A percentile compares a stretch with the other conserved stretches of the same genome.
Conservation (phyloP, 2,329 filamentous ascomycete genomes). For the Penicillium sp. region DNA sequence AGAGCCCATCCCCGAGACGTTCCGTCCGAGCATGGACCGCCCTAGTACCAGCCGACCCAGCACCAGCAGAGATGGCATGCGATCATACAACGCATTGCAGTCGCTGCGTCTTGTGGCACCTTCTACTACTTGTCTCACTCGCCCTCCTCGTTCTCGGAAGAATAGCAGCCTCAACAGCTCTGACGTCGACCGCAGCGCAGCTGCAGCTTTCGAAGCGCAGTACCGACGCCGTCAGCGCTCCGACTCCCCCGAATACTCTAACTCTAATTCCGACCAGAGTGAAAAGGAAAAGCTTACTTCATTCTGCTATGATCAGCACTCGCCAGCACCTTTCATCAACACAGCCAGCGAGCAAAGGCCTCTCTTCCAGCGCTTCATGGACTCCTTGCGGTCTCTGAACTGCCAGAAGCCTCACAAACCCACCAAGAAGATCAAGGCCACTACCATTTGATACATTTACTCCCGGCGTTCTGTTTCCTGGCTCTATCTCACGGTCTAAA, state of each 20-base stretch:
- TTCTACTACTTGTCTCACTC: slow-evolving; percentile 36
- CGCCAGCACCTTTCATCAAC: slow-evolving; percentile 24
- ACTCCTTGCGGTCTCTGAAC: slow-evolving; percentile 24
- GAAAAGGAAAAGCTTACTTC: slow-evolving; percentile 33
- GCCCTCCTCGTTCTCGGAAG: slow-evolving; percentile 25
- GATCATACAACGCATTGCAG: slow-evolving; percentile 24
- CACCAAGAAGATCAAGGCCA: slow-evolving; percentile 17
- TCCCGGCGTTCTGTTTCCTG: slow-evolving; percentile 16
- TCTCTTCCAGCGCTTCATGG: slow-evolving; percentile 22
- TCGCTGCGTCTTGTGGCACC: slow-evolving; percentile 39
- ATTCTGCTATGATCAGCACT: slow-evolving; percentile 34
- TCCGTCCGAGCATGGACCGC: slow-evolving; percentile 21
- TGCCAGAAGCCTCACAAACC: slow-evolving; percentile 18
- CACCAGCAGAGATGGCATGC: slow-evolving; percentile 28
- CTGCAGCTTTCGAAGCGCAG: slow-evolving; percentile 39
- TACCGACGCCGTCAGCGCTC: slow-evolving; percentile 35
- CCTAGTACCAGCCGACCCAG: slow-evolving; percentile 21
- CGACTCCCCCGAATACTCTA: slow-evolving; percentile 26
- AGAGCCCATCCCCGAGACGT: slow-evolving; percentile 13
- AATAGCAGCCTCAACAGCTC: slow-evolving; percentile 26
- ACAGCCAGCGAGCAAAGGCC: slow-evolving; percentile 11
- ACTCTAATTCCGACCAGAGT: slow-evolving; percentile 8
- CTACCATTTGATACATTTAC: slow-evolving; percentile 16
- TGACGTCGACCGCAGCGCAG: slow-evolving; percentile 37
- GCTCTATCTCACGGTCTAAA: background rate